A percentile compares a stretch with the other conserved stretches of the same genome.
These are phyloP conservation scores for Epichloe brachyelytri DNA, from an alignment of 2,329 filamentous ascomycete genomes.

Conservation along the genomic window DNA sequence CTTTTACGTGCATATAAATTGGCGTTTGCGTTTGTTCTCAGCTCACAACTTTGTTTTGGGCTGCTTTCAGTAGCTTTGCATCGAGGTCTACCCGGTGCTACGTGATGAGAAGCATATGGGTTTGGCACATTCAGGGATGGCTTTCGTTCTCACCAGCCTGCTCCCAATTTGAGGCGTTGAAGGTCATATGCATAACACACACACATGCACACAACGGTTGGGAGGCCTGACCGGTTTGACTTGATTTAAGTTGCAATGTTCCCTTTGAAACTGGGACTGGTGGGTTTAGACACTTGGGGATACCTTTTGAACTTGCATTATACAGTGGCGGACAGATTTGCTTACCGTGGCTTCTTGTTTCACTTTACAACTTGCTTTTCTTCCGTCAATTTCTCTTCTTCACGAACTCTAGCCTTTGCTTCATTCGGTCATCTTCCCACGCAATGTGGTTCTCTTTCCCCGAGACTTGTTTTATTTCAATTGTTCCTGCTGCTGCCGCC, in stretches of 20 bases:
- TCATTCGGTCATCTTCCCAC: not conserved
- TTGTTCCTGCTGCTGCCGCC: not conserved
- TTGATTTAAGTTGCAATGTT: not conserved
- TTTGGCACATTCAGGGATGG: not conserved
- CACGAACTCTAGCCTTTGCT: not conserved
- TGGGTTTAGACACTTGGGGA: not conserved
- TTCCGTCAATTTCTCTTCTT: not conserved
- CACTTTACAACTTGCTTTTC: not conserved
- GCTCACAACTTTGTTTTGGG: not conserved
- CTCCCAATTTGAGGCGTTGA: conserved; percentile 4
- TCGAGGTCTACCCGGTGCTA: not conserved
- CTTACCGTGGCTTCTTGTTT: not conserved
- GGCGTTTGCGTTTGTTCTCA: conserved; percentile 7
- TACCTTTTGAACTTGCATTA: conserved; percentile 1
- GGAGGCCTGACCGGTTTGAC: not conserved
- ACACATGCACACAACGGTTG: not conserved
- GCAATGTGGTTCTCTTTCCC: not conserved
- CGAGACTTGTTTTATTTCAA: not conserved
- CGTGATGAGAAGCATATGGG: not conserved
- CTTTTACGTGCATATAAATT: conserved; percentile 10
- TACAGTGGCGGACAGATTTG: conserved; percentile 7
- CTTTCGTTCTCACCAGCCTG: not conserved
- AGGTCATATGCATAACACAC: conserved; percentile 4
- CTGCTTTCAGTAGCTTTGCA: not conserved
- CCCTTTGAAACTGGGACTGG: not conserved